These are phyloP conservation scores for Phytopythium oedochilum DNA, from an alignment of 352 stramenopile genomes.

Conservation along the genomic window DNA sequence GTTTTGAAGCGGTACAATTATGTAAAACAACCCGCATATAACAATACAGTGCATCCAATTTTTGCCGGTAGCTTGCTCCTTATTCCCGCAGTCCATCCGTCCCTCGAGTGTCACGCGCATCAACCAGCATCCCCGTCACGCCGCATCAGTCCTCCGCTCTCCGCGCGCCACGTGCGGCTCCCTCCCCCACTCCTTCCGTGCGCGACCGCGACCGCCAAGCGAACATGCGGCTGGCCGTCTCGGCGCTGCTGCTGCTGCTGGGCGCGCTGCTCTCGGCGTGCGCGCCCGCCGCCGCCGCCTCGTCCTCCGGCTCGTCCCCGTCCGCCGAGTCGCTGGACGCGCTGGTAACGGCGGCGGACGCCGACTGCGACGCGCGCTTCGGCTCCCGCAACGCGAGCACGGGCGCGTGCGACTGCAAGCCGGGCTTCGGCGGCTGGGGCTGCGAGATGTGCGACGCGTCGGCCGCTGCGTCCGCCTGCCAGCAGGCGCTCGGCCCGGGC, in stretches of 20 bases:
- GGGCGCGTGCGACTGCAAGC: conserved; percentile 44
- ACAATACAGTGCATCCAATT: too few relatives aligned
- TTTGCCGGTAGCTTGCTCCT: too few relatives aligned
- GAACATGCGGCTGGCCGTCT: background rate
- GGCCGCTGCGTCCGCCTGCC: conserved; percentile 17
- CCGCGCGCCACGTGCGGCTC: background rate
- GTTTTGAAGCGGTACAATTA: too few relatives aligned
- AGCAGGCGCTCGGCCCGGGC: conserved; percentile 24
- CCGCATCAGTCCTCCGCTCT: too few relatives aligned
- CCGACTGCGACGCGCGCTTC: conserved; percentile 51
- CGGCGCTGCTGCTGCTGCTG: background rate
- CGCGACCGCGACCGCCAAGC: background rate
- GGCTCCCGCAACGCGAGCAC: conserved; percentile 48
- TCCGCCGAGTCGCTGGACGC: background rate
- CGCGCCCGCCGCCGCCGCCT: background rate
- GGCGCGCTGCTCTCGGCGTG: background rate
- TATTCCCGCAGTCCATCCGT: too few relatives aligned
- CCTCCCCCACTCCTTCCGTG: background rate
- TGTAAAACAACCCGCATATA: too few relatives aligned
- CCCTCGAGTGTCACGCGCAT: background rate
- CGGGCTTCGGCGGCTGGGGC: conserved; percentile 53
- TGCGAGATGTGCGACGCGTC: conserved; percentile 53
- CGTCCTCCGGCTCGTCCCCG: conserved; percentile 1
- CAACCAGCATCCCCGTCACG: background rate
- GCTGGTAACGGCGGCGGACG: background rate